These are phyloP conservation scores for Naganishia sp. DNA, from an alignment of 1,284 basidiomycete genomes.

Conservation along the genomic window DNA sequence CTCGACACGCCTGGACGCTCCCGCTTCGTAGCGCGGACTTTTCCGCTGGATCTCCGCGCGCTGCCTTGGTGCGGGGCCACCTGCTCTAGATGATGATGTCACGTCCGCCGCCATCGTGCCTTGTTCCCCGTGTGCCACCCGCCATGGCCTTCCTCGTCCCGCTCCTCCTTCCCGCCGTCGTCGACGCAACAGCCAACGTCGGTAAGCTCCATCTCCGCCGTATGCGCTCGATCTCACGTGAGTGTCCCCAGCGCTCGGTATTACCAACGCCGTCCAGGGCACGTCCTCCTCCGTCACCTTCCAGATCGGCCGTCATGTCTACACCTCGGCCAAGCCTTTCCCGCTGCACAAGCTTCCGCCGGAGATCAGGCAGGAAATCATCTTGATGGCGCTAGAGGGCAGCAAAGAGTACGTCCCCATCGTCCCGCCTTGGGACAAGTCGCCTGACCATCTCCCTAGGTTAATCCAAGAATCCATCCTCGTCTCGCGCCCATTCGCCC, in stretches of 20 bases:
- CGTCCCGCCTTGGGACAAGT: neutral
- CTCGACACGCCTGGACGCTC: too few species aligned
- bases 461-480: constrained; percentile 38
- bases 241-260: constrained; percentile 38
- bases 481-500: constrained; percentile 31
- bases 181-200: constrained; percentile 41
- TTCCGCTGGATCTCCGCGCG: neutral
- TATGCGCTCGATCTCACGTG: neutral
- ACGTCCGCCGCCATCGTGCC: neutral
- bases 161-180: constrained; percentile 38
- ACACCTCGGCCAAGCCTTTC: constrained; percentile 39
- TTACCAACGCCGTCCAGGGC: constrained; percentile 43
- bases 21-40: too few species aligned
- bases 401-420: constrained; percentile 36
- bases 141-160: constrained; percentile 41
- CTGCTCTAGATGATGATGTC: constrained; percentile 2
- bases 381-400: constrained; percentile 40
- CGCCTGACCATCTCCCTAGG: constrained; percentile 22
- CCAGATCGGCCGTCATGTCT: constrained; percentile 43
- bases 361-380: constrained; percentile 40
- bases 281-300: constrained; percentile 38
- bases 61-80: neutral
- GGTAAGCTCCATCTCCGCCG: constrained; percentile 32
- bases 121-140: neutral
- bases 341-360: constrained; percentile 37